These are phyloP conservation scores for Diplogelasinospora grovesii DNA, from an alignment of 495 filamentous ascomycete species.

Conservation along the genomic window DNA sequence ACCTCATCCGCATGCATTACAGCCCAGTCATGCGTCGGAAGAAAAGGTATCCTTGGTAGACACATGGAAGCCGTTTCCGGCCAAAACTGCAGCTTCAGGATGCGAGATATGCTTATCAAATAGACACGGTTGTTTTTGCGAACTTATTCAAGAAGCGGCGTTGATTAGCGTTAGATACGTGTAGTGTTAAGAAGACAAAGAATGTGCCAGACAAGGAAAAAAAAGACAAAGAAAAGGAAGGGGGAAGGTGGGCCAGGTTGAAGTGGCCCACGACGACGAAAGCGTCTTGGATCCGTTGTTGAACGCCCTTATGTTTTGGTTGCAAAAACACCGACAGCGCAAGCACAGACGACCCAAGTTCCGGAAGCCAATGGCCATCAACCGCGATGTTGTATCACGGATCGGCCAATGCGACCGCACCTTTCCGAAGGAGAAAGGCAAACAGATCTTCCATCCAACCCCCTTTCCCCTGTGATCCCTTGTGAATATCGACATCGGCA, in stretches of 20 bases:
- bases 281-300: slow-evolving; percentile 69
- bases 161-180: no score
- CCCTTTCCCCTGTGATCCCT: slow-evolving; percentile 14
- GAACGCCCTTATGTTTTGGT: slow-evolving; percentile 75
- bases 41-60: no score
- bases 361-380: slow-evolving; percentile 26
- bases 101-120: no score
- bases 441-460: slow-evolving; percentile 28
- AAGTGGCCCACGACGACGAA: slow-evolving; percentile 60
- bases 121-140: no score
- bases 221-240: slow-evolving; percentile 25
- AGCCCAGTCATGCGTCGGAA: no score
- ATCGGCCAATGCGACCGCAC: slow-evolving; percentile 24
- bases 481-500: background rate
- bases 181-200: background rate
- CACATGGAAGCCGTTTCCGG: no score
- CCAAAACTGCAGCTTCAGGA: background rate
- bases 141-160: no score
- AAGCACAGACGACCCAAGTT: slow-evolving; percentile 43
- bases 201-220: slow-evolving; percentile 6
- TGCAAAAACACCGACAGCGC: slow-evolving; percentile 69
- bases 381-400: slow-evolving; percentile 46
- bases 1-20: no score
- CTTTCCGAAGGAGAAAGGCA: slow-evolving; percentile 18
- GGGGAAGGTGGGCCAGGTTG: slow-evolving; percentile 55